Evolutionary conservation across 495 filamentous ascomycete species (phyloP), one percentile per base, ranked within the genome.

Genomic region (Penicillium subrubescens): DNA sequence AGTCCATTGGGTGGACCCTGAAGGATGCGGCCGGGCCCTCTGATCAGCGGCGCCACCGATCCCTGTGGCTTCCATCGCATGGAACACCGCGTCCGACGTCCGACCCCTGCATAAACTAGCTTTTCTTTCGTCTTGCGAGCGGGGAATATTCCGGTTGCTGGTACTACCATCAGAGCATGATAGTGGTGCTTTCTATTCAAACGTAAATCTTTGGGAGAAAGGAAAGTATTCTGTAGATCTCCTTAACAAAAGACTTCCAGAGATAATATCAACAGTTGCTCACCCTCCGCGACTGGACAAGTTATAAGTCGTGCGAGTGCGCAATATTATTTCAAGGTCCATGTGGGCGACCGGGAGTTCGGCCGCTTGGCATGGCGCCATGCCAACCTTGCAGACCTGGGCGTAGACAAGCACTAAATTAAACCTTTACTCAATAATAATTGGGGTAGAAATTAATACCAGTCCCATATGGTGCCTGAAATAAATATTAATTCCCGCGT

Each of bases 401-500:
- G 27, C 48, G 8, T 52, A 25, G 7, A 31, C 48, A 52, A 52
- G n/a, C 25, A 50, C 48, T 52, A 52, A 31, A 31, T 15, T 8
- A 31, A 31, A 25, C 7, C n/a, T 52, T 52, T 52, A 52, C 25
- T 52, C 48, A 52, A 21, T 33, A 33, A 33, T 33, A 33, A 33
- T 50, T 29, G 23, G 46, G 46, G 46, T 50, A 50, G 46, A 50
- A 50, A 50, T 27, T 50, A 52, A 52, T 52, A 52, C 25, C 5
- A 52, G 48, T 52, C 48, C 48, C 48, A 31, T 52, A 52, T 25
- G 31, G 48, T 12, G 48, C 8, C 14, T 12, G 48, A 52, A 52
- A 31, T 31, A 52, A 52, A 52, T 52, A 52, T 52, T 52, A 52
- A 52, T 31, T 52, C 48, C 25, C 48, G 21, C 25, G 48, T 31